Conservation (phyloP, 148 eudicot genomes). For the Rhododendron molle region DNA sequence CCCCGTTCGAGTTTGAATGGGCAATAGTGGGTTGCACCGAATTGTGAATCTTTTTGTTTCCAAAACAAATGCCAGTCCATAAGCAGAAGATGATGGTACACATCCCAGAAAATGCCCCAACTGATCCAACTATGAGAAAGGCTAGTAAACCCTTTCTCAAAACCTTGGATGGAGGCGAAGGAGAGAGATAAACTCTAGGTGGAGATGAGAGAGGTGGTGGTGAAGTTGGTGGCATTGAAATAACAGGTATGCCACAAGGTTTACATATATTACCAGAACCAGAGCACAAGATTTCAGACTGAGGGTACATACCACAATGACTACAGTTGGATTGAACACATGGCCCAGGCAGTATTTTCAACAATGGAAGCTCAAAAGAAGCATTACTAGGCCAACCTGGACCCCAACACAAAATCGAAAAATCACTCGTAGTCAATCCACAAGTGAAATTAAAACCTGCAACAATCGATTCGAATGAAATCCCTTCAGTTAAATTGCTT, state of each 20-base stretch:
- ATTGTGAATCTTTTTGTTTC: constrained; percentile 83
- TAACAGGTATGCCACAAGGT: constrained; percentile 22
- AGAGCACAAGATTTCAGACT: constrained; percentile 59
- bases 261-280: constrained; percentile 60
- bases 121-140: constrained; percentile 74
- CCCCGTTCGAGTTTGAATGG: constrained; percentile 44
- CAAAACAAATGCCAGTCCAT: constrained; percentile 72
- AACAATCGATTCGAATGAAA: constrained; percentile 38
- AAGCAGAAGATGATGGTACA: constrained; percentile 58
- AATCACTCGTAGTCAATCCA: constrained; percentile 15
- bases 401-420: constrained; percentile 23
- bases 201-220: constrained; percentile 21
- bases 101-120: constrained; percentile 68
- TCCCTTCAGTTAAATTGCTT: constrained; percentile 21
- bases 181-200: constrained; percentile 10
- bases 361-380: constrained; percentile 1
- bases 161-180: constrained; percentile 34
- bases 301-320: constrained; percentile 62
- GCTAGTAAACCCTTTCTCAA: constrained; percentile 62
- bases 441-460: constrained; percentile 25
- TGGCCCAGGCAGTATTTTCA: constrained; percentile 21
- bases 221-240: constrained; percentile 15
- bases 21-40: constrained; percentile 88
- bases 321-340: constrained; percentile 20
- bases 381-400: constrained; percentile 17